Evolutionary conservation across 371 early-diverging fungal genomes (phyloP), one percentile per base, ranked within the genome.

Genomic region (Mucor circinelloides): DNA sequence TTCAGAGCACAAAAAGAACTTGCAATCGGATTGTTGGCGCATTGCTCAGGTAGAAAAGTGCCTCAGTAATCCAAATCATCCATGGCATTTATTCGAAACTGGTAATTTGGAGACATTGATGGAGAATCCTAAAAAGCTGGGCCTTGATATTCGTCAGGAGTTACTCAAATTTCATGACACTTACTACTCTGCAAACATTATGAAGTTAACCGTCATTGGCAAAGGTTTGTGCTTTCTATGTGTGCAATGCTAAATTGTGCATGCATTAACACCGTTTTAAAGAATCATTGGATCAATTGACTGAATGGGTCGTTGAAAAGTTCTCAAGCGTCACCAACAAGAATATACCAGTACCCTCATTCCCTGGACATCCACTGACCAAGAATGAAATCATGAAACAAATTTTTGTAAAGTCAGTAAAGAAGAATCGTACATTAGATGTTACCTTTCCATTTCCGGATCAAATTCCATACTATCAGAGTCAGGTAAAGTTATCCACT

Each of bases 161-260:
- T 76, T 97, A 32, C 71, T 98, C 30, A 88, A 94, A 48, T 97
- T 97, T 68, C 93, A 98, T 69, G 83, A 86, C 3, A 84, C 79
- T 34, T 94, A 93, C 75, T 98, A 98, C 76, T 95, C 95, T n/a
- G 91, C 97, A 15, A 95, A 97, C 76, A 90, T 95, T 32, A 98
- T 97, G 98, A 92, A 91, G 69, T 79, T 97, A 13, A 93, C 91
- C n/a, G 88, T 98, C 4, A 76, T 94, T n/a, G 99, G 98, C 13
- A 87, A 88, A 76, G 93, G 93, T 91, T 83, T 60, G 52, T 27
- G 17, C 40, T 40, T 13, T 50, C 19, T 25, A 25, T 25, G 10
- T 25, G 23, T 50, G 25, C 2, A 15, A 52, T 27, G 15, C 3
- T 27, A 12, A 5, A 12, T 25, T 6, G 38, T 27, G 4, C 52